These are phyloP conservation scores for Simplicillium aogashimaense DNA, from an alignment of 2,329 filamentous ascomycete genomes.

Conservation along the genomic window DNA sequence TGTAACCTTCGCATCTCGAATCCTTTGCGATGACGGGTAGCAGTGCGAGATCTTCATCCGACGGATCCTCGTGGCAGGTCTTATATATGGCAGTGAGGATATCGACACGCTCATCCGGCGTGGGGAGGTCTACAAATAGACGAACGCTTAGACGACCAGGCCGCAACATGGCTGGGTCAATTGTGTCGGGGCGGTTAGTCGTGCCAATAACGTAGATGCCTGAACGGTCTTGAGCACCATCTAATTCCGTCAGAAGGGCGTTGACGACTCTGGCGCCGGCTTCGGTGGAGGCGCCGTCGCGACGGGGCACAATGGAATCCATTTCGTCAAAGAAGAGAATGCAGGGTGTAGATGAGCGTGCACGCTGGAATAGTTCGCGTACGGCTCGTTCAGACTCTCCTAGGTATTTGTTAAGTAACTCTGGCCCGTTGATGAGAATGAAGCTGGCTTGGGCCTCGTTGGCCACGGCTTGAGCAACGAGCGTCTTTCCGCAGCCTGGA, in stretches of 20 bases:
- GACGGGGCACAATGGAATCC: slow-evolving; percentile 79
- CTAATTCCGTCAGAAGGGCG: slow-evolving; percentile 86
- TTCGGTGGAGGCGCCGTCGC: slow-evolving; percentile 71
- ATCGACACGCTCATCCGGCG: slow-evolving; percentile 67
- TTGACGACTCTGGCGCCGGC: slow-evolving; percentile 86
- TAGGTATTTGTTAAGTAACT: slow-evolving; percentile 95
- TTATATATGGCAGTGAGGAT: slow-evolving; percentile 65
- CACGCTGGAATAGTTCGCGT: slow-evolving; percentile 82
- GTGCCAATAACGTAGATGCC: slow-evolving; percentile 93
- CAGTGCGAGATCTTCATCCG: slow-evolving; percentile 37
- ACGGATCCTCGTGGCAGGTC: slow-evolving; percentile 24
- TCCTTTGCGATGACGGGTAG: slow-evolving; percentile 59
- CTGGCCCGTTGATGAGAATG: slow-evolving; percentile 94
- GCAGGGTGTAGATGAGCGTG: slow-evolving; percentile 77
- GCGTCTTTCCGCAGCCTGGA: slow-evolving; percentile 91
- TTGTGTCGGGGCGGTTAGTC: slow-evolving; percentile 92
- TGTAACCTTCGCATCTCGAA: slow-evolving; percentile 63
- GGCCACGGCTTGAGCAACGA: slow-evolving; percentile 91
- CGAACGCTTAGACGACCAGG: slow-evolving; percentile 80
- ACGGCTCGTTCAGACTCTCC: slow-evolving; percentile 92
- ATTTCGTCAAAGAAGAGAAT: slow-evolving; percentile 98
- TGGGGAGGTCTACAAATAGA: slow-evolving; percentile 84
- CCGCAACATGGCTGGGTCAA: slow-evolving; percentile 88
- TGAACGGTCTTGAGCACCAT: slow-evolving; percentile 68
- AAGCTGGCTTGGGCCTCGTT: slow-evolving; percentile 96